phyloP scores from a whole-genome alignment of 2,329 filamentous ascomycete genomes.

The Epichloe sibirici region DNA sequence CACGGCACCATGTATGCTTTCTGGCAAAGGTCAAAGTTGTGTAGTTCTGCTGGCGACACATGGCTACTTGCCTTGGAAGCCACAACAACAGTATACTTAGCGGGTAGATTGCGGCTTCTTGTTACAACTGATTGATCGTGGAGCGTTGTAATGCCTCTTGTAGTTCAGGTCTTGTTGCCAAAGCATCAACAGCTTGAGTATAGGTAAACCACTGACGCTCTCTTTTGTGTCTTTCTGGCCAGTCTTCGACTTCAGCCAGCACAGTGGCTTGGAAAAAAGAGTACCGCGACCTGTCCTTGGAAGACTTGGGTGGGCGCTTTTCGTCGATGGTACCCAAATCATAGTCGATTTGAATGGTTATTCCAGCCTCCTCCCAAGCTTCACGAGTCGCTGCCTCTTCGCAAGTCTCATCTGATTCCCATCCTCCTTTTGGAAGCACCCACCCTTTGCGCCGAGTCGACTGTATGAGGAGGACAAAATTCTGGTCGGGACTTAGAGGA shows the following conservation, averaged over 20 bases:
- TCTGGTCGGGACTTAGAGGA: conserved; percentile 74
- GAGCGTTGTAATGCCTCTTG: conserved; percentile 77
- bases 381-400: conserved; percentile 77
- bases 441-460: conserved; percentile 83
- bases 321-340: conserved; percentile 83
- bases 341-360: conserved; percentile 70
- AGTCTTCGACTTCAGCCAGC: conserved; percentile 68
- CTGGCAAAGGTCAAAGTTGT: background rate
- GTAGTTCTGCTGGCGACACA: background rate
- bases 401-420: conserved; percentile 88
- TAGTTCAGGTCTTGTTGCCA: conserved; percentile 73
- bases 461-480: conserved; percentile 84
- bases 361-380: conserved; percentile 96
- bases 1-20: background rate
- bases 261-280: conserved; percentile 85
- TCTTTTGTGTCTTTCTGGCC: conserved; percentile 91
- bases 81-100: background rate
- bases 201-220: conserved; percentile 85
- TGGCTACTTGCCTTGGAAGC: background rate
- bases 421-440: conserved; percentile 96
- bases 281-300: conserved; percentile 53
- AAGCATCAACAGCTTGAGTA: conserved; percentile 62
- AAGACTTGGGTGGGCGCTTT: conserved; percentile 64
- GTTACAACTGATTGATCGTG: conserved; percentile 42
- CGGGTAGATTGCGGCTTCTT: background rate